A percentile compares a stretch with the other conserved stretches of the same genome.
Conservation (phyloP, 345 rosid species). For the Pistacia atlantica region DNA sequence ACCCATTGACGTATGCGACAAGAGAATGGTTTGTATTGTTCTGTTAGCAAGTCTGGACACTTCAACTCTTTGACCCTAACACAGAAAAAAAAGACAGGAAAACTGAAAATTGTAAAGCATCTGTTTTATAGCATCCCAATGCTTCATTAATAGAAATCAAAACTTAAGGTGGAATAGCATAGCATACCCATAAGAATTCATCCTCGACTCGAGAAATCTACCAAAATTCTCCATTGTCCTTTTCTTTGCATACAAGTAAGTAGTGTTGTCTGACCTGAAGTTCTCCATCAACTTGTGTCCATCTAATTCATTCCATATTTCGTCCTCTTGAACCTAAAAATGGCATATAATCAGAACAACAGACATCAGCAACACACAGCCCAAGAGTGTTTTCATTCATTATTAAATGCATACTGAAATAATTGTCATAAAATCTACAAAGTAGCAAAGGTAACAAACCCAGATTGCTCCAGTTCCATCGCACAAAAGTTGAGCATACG, state of each 20-base stretch:
- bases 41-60: slow-evolving; percentile 67
- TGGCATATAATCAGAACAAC: slow-evolving; percentile 1
- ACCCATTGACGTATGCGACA: slow-evolving; percentile 68
- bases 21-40: slow-evolving; percentile 61
- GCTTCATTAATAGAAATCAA: not conserved
- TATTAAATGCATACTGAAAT: slow-evolving; percentile 1
- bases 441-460: slow-evolving; percentile 45
- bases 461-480: slow-evolving; percentile 61
- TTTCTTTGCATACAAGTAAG: slow-evolving; percentile 45
- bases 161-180: slow-evolving; percentile 10
- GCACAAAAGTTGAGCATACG: slow-evolving; percentile 65
- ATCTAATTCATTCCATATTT: slow-evolving; percentile 57
- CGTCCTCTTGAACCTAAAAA: slow-evolving; percentile 60
- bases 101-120: slow-evolving; percentile 17
- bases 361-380: not conserved
- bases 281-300: slow-evolving; percentile 37
- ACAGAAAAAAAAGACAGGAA: slow-evolving; percentile 2
- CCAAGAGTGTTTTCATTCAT: not conserved
- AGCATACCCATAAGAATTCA: slow-evolving; percentile 59
- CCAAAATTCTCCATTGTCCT: slow-evolving; percentile 50
- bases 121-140: not conserved
- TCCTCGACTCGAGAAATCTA: slow-evolving; percentile 52
- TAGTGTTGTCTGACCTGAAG: slow-evolving; percentile 39
- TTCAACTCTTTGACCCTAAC: slow-evolving; percentile 67
- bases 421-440: not conserved